Conservation (phyloP, 2,329 filamentous ascomycete species). For the Scorias spongiosa region DNA sequence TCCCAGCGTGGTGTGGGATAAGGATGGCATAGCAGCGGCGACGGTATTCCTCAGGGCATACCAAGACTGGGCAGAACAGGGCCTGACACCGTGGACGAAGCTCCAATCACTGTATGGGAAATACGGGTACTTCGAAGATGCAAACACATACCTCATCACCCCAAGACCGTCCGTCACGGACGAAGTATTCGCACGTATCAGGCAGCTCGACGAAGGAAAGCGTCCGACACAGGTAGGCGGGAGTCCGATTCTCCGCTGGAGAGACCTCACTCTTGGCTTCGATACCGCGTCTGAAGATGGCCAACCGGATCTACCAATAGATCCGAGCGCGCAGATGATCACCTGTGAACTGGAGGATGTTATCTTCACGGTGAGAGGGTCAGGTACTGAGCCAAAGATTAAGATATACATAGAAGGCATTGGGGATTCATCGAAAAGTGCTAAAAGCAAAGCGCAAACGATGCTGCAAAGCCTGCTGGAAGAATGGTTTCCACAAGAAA, state of each 20-base stretch:
- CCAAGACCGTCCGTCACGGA: constrained; percentile 38
- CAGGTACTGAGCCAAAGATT: constrained; percentile 53
- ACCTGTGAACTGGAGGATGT: constrained; percentile 41
- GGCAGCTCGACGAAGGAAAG: constrained; percentile 20
- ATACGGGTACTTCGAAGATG: constrained; percentile 47
- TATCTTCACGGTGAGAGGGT: constrained; percentile 44
- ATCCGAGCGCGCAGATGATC: constrained; percentile 47
- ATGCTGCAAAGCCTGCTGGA: constrained; percentile 30
- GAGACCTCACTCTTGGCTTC: constrained; percentile 45
- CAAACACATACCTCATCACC: constrained; percentile 49
- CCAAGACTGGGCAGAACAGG: constrained; percentile 35
- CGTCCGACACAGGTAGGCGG: constrained; percentile 27
- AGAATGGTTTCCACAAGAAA: constrained; percentile 30
- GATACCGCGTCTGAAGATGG: constrained; percentile 40
- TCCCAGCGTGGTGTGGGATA: constrained; percentile 45
- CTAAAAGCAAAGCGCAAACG: constrained; percentile 28
- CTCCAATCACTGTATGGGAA: constrained; percentile 41
- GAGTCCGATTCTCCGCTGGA: constrained; percentile 41
- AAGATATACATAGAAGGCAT: constrained; percentile 42
- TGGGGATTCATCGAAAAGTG: constrained; percentile 25
- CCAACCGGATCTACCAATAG: constrained; percentile 40
- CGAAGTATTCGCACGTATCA: constrained; percentile 39
- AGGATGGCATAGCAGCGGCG: constrained; percentile 48
- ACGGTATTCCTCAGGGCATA: constrained; percentile 43
- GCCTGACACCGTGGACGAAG: constrained; percentile 41